These are phyloP conservation scores for Lactifluus subvellereus DNA, from an alignment of 768 basidiomycete genomes.

Conservation along the genomic window DNA sequence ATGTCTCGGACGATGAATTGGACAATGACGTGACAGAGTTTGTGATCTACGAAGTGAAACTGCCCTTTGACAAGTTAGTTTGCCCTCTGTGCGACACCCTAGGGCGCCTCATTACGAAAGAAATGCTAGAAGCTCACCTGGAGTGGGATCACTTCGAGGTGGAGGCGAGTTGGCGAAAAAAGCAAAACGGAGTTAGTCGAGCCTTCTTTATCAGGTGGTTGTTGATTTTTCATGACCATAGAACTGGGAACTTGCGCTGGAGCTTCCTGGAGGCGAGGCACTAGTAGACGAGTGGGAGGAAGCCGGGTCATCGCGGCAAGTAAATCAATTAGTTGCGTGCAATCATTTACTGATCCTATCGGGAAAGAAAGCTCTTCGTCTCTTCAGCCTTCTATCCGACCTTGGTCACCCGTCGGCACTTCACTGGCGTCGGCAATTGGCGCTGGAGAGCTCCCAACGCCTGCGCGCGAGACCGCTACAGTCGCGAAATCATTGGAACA, in stretches of 20 bases:
- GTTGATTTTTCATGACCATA: background rate
- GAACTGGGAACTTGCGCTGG: conserved; percentile 11
- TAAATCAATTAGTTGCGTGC: background rate
- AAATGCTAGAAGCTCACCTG: conserved; percentile 45
- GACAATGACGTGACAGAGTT: conserved; percentile 19
- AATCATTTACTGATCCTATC: background rate
- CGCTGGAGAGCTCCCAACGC: background rate
- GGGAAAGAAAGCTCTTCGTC: background rate
- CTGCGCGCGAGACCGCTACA: background rate
- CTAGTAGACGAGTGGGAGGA: conserved; percentile 3
- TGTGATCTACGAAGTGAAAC: conserved; percentile 26
- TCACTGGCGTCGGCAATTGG: background rate
- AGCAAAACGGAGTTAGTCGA: conserved; percentile 26
- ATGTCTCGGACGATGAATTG: conserved; percentile 11
- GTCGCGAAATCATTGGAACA: background rate
- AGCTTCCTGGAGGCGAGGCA: conserved; percentile 4
- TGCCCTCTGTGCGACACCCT: conserved; percentile 55
- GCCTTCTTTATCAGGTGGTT: background rate
- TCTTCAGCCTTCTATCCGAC: background rate
- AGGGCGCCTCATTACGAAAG: conserved; percentile 36
- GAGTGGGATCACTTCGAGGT: conserved; percentile 44
- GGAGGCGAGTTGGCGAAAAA: conserved; percentile 33
- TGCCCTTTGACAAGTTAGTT: conserved; percentile 35
- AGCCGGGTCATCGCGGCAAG: background rate
- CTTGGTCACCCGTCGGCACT: background rate